Evolutionary conservation across 768 basidiomycete genomes (phyloP), one percentile per base, ranked within the genome.

Genomic region (Strobilomyces confusus): DNA sequence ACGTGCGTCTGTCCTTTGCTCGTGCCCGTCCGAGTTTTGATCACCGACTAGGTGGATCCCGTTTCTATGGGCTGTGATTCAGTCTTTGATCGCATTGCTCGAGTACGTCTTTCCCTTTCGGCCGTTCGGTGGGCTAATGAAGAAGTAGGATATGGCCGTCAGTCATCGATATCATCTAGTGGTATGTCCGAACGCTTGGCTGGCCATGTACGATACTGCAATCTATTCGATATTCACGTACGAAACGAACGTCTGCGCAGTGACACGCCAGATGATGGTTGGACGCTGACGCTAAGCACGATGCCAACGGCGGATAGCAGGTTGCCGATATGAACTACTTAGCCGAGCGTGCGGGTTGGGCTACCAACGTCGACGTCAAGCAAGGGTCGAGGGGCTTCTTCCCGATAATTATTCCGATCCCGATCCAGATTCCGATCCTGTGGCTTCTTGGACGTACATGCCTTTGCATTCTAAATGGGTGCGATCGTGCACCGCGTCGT

Each of bases 131-230:
- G 19, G 32, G 22, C 51, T 56, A 22, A 62, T 23, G 32, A 9
- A n/a, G 32, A 9, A n/a, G 41, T 34, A 77, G 75, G 40, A 60
- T 76, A 53, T 77, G 76, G 75, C 75, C 75, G 13, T 69, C 74
- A 19, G 60, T 76, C 30, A 65, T 77, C 22, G 74, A 76, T 29
- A 69, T 75, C 46, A 71, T 76, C 19, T 76, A 20, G 20, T 23
- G 14, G n/a, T n/a, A 22, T 15, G 5, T 22, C 19, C 22, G 22
- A 25, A 13, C 22, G 20, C 22, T 23, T 15, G 36, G 5, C 46
- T 47, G 33, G 22, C 23, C 14, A 30, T 48, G 26, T 48, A 48
- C 22, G 40, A 5, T 41, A 14, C 15, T 50, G 30, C 49, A 23
- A 43, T 26, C 14, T 13, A 38, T 42, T 25, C 13, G 42, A 43